phyloP scores from a whole-genome alignment of 345 rosid genomes.

The Geranium rotundifolium region DNA sequence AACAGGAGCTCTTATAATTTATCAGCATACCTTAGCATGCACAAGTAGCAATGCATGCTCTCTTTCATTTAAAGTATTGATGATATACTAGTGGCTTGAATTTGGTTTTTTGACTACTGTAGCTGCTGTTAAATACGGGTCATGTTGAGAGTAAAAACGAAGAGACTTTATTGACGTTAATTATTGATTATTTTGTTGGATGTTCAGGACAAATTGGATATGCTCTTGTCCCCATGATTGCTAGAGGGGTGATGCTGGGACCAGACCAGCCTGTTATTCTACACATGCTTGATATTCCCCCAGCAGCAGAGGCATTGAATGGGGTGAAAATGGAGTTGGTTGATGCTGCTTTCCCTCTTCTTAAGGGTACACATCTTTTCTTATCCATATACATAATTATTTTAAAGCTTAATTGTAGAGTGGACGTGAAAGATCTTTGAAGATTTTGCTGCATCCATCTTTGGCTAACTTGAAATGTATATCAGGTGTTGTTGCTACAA shows the following conservation, averaged over 20 bases:
- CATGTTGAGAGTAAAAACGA: no score
- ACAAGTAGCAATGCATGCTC: no score
- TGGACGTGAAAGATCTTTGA: no score
- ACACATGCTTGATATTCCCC: conserved; percentile 97
- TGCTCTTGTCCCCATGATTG: conserved; percentile 99
- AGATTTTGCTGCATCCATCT: neutral
- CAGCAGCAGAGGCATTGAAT: conserved; percentile 93
- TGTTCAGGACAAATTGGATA: conserved; percentile 95
- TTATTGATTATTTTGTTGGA: conserved; percentile 1
- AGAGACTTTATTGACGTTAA: no score
- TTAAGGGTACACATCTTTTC: conserved; percentile 43
- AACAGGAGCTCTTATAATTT: no score
- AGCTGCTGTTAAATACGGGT: no score
- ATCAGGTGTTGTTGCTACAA: conserved; percentile 93
- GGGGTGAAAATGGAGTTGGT: conserved; percentile 98
- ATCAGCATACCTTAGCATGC: no score
- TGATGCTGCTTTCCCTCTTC: conserved; percentile 97
- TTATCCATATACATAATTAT: neutral
- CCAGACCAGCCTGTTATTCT: conserved; percentile 96
- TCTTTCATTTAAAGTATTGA: no score
- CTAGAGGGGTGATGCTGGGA: conserved; percentile 96
- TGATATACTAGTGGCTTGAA: no score
- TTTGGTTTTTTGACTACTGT: no score
- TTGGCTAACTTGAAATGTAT: conserved; percentile 3
- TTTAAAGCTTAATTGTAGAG: neutral